Percentiles rank a stretch among this genome's conserved stretches.
Conservation (phyloP, 257 asterid species). For the Salvia miltiorrhiza region DNA sequence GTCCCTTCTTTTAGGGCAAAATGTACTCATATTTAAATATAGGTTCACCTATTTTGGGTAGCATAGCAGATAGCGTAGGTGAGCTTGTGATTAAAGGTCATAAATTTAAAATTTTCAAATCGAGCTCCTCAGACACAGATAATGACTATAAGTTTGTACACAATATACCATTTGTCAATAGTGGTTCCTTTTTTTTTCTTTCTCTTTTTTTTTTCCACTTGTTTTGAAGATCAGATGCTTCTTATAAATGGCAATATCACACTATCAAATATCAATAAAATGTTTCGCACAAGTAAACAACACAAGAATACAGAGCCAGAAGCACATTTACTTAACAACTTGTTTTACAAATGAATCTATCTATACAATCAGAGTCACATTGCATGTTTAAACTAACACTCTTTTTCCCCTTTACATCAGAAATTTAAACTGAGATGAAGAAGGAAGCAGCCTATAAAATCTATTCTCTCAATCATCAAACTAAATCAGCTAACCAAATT, state of each 20-base stretch:
- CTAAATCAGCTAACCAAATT: constrained; percentile 18
- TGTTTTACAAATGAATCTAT: constrained; percentile 28
- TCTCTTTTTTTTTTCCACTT: too few relatives aligned
- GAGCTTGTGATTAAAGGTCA: too few relatives aligned
- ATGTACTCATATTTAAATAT: too few relatives aligned
- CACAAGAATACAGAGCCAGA: background rate
- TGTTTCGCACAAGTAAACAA: background rate
- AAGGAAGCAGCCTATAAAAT: constrained; percentile 3
- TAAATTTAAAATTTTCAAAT: too few relatives aligned
- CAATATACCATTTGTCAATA: too few relatives aligned
- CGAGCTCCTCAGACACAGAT: too few relatives aligned
- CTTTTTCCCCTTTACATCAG: constrained; percentile 18
- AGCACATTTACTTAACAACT: background rate
- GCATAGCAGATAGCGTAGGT: too few relatives aligned
- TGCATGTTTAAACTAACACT: background rate
- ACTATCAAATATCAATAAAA: too few relatives aligned
- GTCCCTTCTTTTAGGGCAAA: background rate
- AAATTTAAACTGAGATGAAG: constrained; percentile 2
- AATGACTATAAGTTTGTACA: too few relatives aligned
- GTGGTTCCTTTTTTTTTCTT: too few relatives aligned
- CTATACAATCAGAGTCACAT: constrained; percentile 25
- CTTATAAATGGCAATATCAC: background rate
- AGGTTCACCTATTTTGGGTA: too few relatives aligned
- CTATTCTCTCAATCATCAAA: background rate
- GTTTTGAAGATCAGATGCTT: too few relatives aligned